Base-by-base conservation (phyloP, 2,329 filamentous ascomycete species). In the Sclerotinia borealis region DNA sequence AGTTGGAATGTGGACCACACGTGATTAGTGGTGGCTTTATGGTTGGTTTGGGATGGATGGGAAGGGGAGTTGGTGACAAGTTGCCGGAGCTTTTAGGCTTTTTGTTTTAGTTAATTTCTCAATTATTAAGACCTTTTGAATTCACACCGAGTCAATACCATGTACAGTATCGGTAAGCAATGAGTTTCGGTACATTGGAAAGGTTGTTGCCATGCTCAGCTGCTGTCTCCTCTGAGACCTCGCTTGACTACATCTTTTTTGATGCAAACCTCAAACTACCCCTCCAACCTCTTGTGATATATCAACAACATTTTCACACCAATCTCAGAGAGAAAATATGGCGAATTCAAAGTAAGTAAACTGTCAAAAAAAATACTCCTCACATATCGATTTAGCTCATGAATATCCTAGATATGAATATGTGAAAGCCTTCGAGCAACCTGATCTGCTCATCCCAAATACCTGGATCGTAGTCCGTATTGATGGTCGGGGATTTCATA, bases 391-490 rank as follows among this genome's bases (percentile, higher is more conserved):
- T 22, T 27, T 13, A 25, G 4, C 22, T 59, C 43, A 47, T 54
- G 59, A 48, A 65, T 31, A 5, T 11, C 7, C 19, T 39, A 96
- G 91, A 77, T 98, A 92, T 75, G 93, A 96, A 79, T 99, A 99
- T 77, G 93, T 98, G 67, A 91, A 91, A 75, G 78, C 80, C 54
- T 98, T 98, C 73, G 95, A 99, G 81, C 90, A 90, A 73, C 79
- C 87, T 8, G 92, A 97, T 73, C 77, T 78, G 52, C 79, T 99
- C 47, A 82, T 98, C 27, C 91, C 88, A 61, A 96, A 96, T 74
- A 98, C 93, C 31, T 99, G 93, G 92, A 89, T 98, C 63, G 92
- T 98, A 25, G 87, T 99, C 63, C 88, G 95, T 65, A 88, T 99
- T 72, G 95, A 99, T 77, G 95, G 95, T 29, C 84, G 93, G 68